phyloP scores from a whole-genome alignment of 2,329 filamentous ascomycete genomes.

The Ophiostoma ulmi region DNA sequence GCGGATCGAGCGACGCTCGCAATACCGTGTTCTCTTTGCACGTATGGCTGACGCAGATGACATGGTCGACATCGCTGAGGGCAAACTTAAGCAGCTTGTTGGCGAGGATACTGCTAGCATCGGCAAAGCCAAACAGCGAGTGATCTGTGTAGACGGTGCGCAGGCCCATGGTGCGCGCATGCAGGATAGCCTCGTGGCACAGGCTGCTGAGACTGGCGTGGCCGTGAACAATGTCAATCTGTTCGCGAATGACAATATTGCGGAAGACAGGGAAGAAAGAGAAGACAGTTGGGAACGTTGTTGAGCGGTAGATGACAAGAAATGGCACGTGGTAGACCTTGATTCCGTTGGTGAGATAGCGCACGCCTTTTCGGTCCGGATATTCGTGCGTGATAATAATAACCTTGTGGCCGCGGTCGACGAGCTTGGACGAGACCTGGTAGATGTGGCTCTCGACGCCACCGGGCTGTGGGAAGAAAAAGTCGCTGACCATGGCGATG shows the following conservation, averaged over 20 bases:
- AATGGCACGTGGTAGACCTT: conserved; percentile 99
- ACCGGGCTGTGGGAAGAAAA: conserved; percentile 97
- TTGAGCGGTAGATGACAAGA: conserved; percentile 87
- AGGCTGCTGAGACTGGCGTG: conserved; percentile 89
- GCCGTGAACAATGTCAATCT: conserved; percentile 96
- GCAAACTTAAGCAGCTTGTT: conserved; percentile 97
- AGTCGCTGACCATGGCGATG: conserved; percentile 94
- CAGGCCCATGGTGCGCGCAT: conserved; percentile 92
- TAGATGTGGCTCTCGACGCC: conserved; percentile 98
- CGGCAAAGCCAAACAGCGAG: conserved; percentile 93
- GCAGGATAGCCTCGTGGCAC: conserved; percentile 90
- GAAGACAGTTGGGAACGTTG: conserved; percentile 94
- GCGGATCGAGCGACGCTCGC: conserved; percentile 84
- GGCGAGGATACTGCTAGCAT: conserved; percentile 89
- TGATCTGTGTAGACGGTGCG: conserved; percentile 97
- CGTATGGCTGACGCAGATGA: conserved; percentile 96
- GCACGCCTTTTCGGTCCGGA: conserved; percentile 80
- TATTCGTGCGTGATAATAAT: conserved; percentile 97
- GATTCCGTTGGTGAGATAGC: conserved; percentile 93
- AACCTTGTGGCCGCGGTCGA: conserved; percentile 96
- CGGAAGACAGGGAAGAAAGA: conserved; percentile 98
- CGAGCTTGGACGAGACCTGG: conserved; percentile 90
- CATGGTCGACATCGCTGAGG: conserved; percentile 93
- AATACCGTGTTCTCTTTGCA: conserved; percentile 98
- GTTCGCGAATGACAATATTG: conserved; percentile 89